Percentiles rank a stretch among this genome's conserved stretches.
Evolutionary conservation across 495 filamentous ascomycete species (phyloP).

Genomic region (Annulohypoxylon nitens): DNA sequence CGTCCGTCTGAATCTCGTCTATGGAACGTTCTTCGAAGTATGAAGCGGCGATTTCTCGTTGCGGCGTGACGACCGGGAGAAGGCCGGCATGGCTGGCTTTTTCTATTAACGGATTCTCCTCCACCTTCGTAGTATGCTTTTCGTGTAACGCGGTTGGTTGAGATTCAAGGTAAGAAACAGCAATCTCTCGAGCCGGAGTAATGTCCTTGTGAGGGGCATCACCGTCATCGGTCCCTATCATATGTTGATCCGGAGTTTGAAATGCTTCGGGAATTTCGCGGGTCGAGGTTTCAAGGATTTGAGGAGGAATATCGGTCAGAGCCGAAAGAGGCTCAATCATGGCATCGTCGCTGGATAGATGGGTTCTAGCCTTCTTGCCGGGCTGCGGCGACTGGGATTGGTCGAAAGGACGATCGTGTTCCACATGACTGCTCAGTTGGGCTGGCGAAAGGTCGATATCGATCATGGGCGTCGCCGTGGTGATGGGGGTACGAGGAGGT

Average conservation of each 20-base stretch:
- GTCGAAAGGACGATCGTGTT: slow-evolving; percentile 58
- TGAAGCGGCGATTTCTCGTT: slow-evolving; percentile 40
- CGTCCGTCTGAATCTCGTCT: background rate
- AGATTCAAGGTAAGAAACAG: slow-evolving; percentile 44
- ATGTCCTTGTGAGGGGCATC: slow-evolving; percentile 13
- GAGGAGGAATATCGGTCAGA: slow-evolving; percentile 6
- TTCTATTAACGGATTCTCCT: slow-evolving; percentile 18
- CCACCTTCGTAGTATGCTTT: slow-evolving; percentile 21
- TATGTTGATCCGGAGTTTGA: slow-evolving; percentile 2
- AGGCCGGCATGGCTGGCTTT: slow-evolving; percentile 21
- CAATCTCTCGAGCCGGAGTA: slow-evolving; percentile 39
- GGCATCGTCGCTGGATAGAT: slow-evolving; percentile 43
- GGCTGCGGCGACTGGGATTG: slow-evolving; percentile 50
- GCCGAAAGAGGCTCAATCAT: slow-evolving; percentile 30
- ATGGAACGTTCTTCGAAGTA: slow-evolving; percentile 37
- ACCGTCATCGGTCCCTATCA: background rate
- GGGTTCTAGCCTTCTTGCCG: slow-evolving; percentile 55
- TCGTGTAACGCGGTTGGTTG: slow-evolving; percentile 16
- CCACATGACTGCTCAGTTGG: slow-evolving; percentile 54
- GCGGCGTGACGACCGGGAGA: slow-evolving; percentile 34
- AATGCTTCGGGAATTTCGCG: slow-evolving; percentile 19
- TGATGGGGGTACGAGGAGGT: slow-evolving; percentile 42
- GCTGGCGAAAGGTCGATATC: slow-evolving; percentile 50
- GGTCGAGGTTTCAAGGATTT: background rate
- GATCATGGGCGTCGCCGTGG: slow-evolving; percentile 16